Evolutionary conservation across 768 basidiomycete genomes (phyloP).

Genomic region (Paxillus ammoniavirescens): DNA sequence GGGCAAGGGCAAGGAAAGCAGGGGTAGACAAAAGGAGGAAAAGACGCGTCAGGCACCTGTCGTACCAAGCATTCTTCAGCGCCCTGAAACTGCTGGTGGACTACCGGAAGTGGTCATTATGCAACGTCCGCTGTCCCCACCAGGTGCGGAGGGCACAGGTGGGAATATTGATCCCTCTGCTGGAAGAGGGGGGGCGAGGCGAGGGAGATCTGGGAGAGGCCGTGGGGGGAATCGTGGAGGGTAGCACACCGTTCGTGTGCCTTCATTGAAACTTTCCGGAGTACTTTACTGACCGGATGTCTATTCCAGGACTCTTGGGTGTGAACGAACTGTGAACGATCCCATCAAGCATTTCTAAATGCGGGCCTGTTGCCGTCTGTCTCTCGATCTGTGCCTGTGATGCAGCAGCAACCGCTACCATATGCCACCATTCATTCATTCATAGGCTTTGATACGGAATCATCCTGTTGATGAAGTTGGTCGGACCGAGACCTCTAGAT

Average conservation of each 20-base stretch:
- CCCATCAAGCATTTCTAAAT: background rate
- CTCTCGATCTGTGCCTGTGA: background rate
- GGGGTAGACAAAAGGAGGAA: slow-evolving; percentile 18
- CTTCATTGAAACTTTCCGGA: background rate
- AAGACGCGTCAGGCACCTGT: background rate
- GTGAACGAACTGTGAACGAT: background rate
- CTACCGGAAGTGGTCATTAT: slow-evolving; percentile 5
- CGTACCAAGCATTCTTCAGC: slow-evolving; percentile 26
- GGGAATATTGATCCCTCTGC: slow-evolving; percentile 7
- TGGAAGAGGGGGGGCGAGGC: slow-evolving; percentile 23
- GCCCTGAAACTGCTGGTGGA: slow-evolving; percentile 14
- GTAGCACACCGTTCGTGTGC: slow-evolving; percentile 8
- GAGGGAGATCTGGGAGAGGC: slow-evolving; percentile 33
- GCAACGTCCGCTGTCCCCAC: slow-evolving; percentile 13
- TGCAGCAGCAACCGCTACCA: background rate
- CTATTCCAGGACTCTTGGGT: background rate
- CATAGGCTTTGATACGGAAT: background rate
- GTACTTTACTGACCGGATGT: background rate
- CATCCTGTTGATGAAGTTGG: background rate
- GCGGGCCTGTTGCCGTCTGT: too few relatives aligned
- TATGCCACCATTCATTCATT: background rate
- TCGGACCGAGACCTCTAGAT: background rate
- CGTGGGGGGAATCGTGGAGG: slow-evolving; percentile 31
- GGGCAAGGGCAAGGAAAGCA: slow-evolving; percentile 7
- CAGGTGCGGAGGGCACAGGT: slow-evolving; percentile 6